Evolutionary conservation across 208 protist genomes (phyloP).

Genomic region (Acanthamoeba healyi): DNA sequence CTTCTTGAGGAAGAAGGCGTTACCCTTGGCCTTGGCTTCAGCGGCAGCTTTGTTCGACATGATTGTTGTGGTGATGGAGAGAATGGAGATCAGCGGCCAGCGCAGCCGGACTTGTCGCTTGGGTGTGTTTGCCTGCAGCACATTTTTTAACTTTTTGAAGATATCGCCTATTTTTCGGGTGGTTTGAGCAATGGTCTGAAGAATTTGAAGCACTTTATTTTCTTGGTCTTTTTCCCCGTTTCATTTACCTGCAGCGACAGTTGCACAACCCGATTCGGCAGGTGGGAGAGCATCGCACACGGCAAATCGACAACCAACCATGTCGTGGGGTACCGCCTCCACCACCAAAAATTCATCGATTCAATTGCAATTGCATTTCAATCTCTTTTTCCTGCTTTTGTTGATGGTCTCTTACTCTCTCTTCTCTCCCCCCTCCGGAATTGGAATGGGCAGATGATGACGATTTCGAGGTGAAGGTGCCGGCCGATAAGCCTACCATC

Average conservation of each 20-base stretch:
- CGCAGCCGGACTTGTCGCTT: not conserved
- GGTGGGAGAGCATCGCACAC: not conserved
- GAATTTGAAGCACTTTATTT: not conserved
- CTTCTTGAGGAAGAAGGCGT: conserved; percentile 83
- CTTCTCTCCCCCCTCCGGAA: too few relatives aligned
- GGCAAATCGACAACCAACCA: not conserved
- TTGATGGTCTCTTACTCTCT: too few relatives aligned
- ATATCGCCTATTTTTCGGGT: not conserved
- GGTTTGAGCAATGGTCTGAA: not conserved
- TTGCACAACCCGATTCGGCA: not conserved
- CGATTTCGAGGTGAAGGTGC: conserved; percentile 53
- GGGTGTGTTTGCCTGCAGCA: too few relatives aligned
- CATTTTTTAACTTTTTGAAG: conserved; percentile 21
- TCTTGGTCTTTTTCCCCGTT: not conserved
- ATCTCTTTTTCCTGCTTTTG: not conserved
- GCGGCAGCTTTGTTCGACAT: conserved; percentile 71
- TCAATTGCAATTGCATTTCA: not conserved
- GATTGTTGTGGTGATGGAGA: conserved; percentile 11
- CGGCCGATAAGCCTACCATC: not conserved
- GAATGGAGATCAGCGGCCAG: not conserved
- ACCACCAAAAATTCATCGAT: not conserved
- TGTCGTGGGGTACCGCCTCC: not conserved
- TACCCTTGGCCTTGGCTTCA: conserved; percentile 87
- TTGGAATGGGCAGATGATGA: conserved; percentile 15
- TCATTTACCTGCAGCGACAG: not conserved